These are phyloP conservation scores for Didymella glomerata DNA, from an alignment of 2,329 filamentous ascomycete species.

Conservation along the genomic window DNA sequence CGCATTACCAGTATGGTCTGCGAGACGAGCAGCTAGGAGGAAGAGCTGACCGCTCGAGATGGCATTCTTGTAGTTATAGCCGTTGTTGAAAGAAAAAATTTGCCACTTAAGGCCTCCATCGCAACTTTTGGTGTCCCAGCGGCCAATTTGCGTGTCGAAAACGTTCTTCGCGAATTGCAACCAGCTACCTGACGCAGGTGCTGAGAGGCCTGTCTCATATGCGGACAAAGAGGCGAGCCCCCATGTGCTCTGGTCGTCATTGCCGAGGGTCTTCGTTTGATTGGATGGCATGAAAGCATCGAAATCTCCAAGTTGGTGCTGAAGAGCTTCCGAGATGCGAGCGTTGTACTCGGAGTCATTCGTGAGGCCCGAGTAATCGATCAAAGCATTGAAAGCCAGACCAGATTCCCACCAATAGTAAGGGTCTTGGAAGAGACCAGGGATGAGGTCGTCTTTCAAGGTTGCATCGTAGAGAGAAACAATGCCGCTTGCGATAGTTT, in stretches of 20 bases:
- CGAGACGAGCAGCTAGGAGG: constrained; percentile 77
- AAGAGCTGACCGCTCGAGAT: constrained; percentile 81
- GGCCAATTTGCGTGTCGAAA: constrained; percentile 72
- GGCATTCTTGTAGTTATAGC: constrained; percentile 80
- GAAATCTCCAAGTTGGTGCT: constrained; percentile 46
- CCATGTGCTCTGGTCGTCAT: constrained; percentile 78
- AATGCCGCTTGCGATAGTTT: constrained; percentile 33
- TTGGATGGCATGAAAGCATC: constrained; percentile 53
- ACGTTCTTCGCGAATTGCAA: constrained; percentile 71
- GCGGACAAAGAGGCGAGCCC: constrained; percentile 71
- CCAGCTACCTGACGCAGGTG: constrained; percentile 57
- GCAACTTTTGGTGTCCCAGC: constrained; percentile 74
- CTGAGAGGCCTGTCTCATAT: constrained; percentile 70
- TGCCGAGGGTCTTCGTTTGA: constrained; percentile 60
- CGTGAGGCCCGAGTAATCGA: constrained; percentile 56
- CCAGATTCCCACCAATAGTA: constrained; percentile 41
- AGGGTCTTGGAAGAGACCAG: constrained; percentile 32
- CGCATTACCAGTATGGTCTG: constrained; percentile 69
- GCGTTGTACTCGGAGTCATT: constrained; percentile 53
- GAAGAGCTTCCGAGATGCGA: constrained; percentile 51
- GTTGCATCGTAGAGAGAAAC: constrained; percentile 32
- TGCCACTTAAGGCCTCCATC: constrained; percentile 75
- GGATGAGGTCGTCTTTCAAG: constrained; percentile 13
- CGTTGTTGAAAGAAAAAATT: constrained; percentile 77
- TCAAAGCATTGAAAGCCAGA: constrained; percentile 30